Evolutionary conservation across 495 filamentous ascomycete species (phyloP).

Genomic region (Aspergillus cavernicola): DNA sequence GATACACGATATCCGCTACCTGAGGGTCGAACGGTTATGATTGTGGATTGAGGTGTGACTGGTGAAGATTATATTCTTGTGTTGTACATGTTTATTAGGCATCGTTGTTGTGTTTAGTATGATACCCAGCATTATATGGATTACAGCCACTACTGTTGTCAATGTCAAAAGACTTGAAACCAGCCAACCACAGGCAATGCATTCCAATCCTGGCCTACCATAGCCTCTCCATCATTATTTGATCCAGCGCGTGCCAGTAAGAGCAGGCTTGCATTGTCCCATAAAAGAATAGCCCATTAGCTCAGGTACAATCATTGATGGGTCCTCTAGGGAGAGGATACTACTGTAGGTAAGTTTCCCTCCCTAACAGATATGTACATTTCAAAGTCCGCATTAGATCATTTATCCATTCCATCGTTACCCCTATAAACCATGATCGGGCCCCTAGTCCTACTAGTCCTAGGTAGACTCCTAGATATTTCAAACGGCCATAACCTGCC

Average conservation of each 20-base stretch:
- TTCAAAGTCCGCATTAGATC: neutral
- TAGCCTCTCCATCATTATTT: neutral
- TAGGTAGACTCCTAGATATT: too few species aligned
- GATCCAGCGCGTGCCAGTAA: neutral
- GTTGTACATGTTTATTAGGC: slow-evolving; percentile 10
- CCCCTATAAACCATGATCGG: neutral
- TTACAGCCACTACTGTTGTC: neutral
- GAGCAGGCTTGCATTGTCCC: neutral
- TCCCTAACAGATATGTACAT: neutral
- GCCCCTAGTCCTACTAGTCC: too few species aligned
- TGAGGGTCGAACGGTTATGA: slow-evolving; percentile 27
- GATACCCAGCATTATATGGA: slow-evolving; percentile 32
- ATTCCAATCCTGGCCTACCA: too few species aligned
- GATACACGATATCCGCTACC: slow-evolving; percentile 20
- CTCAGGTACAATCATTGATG: too few species aligned
- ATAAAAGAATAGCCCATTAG: neutral
- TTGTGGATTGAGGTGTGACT: slow-evolving; percentile 31
- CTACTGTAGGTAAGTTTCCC: neutral
- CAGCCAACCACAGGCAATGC: neutral
- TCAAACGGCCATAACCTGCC: slow-evolving; percentile 34
- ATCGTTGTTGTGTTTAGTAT: slow-evolving; percentile 18
- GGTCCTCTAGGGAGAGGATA: too few species aligned
- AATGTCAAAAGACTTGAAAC: neutral
- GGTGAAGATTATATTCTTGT: neutral
- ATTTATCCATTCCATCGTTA: neutral